These are phyloP conservation scores for Glutinoglossum americanum DNA, from an alignment of 495 filamentous ascomycete genomes.

Conservation along the genomic window DNA sequence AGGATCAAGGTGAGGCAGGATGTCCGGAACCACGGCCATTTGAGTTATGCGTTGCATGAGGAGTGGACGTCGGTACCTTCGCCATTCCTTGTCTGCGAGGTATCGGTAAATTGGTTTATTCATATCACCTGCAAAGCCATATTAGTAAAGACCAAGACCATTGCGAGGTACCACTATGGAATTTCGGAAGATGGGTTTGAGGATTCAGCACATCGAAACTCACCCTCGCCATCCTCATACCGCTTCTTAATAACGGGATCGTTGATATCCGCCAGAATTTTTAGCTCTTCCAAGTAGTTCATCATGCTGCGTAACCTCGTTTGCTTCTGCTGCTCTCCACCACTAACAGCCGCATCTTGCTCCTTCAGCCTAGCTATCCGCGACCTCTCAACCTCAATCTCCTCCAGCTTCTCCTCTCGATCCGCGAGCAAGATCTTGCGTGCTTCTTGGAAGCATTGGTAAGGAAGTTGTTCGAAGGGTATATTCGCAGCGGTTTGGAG, in stretches of 20 bases:
- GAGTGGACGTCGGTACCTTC: conserved; percentile 48
- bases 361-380: conserved; percentile 37
- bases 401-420: conserved; percentile 52
- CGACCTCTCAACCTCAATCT: conserved; percentile 26
- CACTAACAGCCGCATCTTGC: conserved; percentile 32
- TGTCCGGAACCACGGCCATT: conserved; percentile 77
- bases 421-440: conserved; percentile 62
- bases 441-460: conserved; percentile 95
- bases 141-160: neutral
- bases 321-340: conserved; percentile 39
- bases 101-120: conserved; percentile 89
- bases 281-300: conserved; percentile 53
- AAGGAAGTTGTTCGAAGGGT: conserved; percentile 82
- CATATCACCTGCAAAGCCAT: conserved; percentile 51
- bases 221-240: conserved; percentile 84
- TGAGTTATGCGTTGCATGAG: conserved; percentile 73
- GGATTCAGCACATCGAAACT: conserved; percentile 9
- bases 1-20: conserved; percentile 70
- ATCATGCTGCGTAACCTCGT: conserved; percentile 47
- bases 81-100: conserved; percentile 75
- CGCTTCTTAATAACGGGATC: conserved; percentile 84
- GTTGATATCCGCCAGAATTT: conserved; percentile 85
- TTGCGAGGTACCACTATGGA: neutral
- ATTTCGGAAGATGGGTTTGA: neutral
- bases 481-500: conserved; percentile 44